These are phyloP conservation scores for Tricholoma saponaceum DNA, from an alignment of 768 basidiomycete genomes.

Conservation along the genomic window DNA sequence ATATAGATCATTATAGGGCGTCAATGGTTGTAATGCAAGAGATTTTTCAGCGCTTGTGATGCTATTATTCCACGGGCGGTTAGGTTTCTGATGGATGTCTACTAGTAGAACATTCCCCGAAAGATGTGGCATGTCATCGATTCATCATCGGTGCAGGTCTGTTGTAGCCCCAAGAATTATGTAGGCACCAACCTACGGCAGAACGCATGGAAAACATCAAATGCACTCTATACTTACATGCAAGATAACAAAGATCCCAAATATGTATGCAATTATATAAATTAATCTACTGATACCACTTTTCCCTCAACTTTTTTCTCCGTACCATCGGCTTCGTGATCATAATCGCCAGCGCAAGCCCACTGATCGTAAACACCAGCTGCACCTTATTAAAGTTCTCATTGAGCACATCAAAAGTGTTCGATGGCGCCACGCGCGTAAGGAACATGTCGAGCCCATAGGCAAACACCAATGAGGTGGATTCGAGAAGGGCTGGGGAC, in stretches of 20 bases:
- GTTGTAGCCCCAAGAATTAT: too few species aligned
- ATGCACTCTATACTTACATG: too few species aligned
- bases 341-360: conserved; percentile 70
- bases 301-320: conserved; percentile 60
- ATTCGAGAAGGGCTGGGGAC: conserved; percentile 84
- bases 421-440: conserved; percentile 80
- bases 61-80: too few species aligned
- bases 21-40: too few species aligned
- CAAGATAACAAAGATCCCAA: background rate
- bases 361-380: conserved; percentile 76
- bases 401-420: conserved; percentile 88
- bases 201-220: too few species aligned
- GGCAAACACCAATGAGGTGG: conserved; percentile 84
- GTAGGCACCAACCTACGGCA: too few species aligned
- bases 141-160: too few species aligned
- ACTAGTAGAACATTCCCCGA: too few species aligned
- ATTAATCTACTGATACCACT: conserved; percentile 57
- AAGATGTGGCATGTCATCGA: too few species aligned
- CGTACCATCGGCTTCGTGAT: conserved; percentile 79
- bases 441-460: conserved; percentile 89
- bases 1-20: too few species aligned
- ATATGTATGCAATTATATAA: background rate
- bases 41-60: too few species aligned
- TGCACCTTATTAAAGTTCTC: conserved; percentile 94
- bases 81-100: too few species aligned